Base-by-base conservation (phyloP, 331 rosid species). In the Phaseolus coccineus region DNA sequence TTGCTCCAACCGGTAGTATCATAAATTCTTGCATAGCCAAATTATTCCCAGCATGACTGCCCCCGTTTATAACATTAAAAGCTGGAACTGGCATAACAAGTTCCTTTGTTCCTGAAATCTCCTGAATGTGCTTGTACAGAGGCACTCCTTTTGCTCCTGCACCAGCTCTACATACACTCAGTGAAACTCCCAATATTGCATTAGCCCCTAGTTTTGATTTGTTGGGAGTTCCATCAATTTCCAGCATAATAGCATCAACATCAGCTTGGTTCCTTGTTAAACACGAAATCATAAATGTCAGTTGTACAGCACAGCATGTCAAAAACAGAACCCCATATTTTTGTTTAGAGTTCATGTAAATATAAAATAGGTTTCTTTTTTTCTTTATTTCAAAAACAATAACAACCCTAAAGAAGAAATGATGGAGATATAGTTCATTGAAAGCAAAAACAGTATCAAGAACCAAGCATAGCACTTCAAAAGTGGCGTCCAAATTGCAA, bases 1-100 rank as follows among this genome's bases (percentile, higher is more conserved):
- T 75, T 35, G 99, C 99, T 42, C 99, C 99, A 16, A 96, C 93
- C 0, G 99, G 98, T 77, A 96, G 84, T 78, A 96, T 89, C 98
- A 96, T 96, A 80, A 96, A 96, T 65, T 96, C 99, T 87, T 96
- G 99, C 99, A 96, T 91, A 52, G 99, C 98, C 67, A 96, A 86
- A 79, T 93, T 96, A 78, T 96, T 96, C 62, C 99, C 99, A 39
- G 99, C 99, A 82, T 96, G 99, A 83, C 92, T 96, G 4, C 98
- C 99, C 6, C 99, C 98, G 56, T 96, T 96, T 46, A 96, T 96
- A 52, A 96, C 99, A 86, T 96, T 96, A 74, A 96, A 96, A 86
- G 99, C 99, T 10, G 99, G 99, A 73, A 96, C 97, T 0, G 98
- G 99, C 99, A 96, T 93, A 58, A 96, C 94, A 70, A 93, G 99